phyloP scores from a whole-genome alignment of 495 filamentous ascomycete species.

The Hyaloscypha hepaticicola region DNA sequence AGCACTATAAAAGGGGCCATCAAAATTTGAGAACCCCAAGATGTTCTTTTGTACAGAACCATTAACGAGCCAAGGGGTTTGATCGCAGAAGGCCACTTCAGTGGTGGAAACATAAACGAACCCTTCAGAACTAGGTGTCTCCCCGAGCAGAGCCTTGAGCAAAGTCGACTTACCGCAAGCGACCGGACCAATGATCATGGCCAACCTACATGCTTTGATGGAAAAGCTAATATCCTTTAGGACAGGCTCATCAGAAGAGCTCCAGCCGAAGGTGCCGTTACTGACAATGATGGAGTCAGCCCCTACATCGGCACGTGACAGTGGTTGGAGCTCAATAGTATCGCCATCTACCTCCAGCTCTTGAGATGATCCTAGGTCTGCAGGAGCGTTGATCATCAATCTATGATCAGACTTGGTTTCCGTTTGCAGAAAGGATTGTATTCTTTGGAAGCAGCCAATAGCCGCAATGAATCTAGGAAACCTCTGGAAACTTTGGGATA shows the following conservation, averaged over 20 bases:
- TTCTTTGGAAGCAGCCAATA: no score
- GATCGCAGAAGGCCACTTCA: slow-evolving; percentile 36
- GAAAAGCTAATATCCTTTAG: not conserved
- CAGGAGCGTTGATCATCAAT: no score
- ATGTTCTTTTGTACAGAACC: slow-evolving; percentile 41
- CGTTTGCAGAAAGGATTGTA: no score
- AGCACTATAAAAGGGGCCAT: slow-evolving; percentile 54
- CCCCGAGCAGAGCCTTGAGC: slow-evolving; percentile 56
- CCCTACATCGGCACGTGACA: no score
- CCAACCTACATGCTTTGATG: slow-evolving; percentile 36
- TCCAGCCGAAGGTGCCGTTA: not conserved
- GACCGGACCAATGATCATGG: slow-evolving; percentile 43
- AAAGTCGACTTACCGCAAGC: slow-evolving; percentile 54
- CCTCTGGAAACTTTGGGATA: no score
- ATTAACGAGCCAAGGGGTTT: slow-evolving; percentile 44
- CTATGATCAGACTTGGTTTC: no score
- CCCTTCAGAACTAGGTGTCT: slow-evolving; percentile 46
- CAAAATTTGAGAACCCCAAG: slow-evolving; percentile 35
- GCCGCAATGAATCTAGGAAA: no score
- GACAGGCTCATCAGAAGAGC: not conserved
- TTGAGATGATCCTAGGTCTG: no score
- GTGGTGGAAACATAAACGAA: slow-evolving; percentile 30
- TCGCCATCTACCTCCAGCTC: no score
- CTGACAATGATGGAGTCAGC: not conserved
- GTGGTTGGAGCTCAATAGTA: no score